Conservation (phyloP, 768 basidiomycete genomes). For the Amanita subjunquillea region DNA sequence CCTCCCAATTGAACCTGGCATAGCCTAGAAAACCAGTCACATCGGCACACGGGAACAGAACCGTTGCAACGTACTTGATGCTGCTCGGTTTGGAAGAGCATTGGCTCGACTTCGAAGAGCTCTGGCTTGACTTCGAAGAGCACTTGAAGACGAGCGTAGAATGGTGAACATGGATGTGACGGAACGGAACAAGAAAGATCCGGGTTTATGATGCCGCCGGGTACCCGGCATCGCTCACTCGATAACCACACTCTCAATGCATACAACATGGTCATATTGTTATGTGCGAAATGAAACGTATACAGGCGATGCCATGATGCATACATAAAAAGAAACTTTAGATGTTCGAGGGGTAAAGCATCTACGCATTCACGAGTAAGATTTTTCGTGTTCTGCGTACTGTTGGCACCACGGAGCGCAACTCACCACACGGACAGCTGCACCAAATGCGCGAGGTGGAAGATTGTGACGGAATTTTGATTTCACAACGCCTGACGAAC, state of each 20-base stretch:
- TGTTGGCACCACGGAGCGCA: background rate
- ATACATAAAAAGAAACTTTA: slow-evolving; percentile 26
- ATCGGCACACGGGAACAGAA: background rate
- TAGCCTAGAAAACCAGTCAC: slow-evolving; percentile 17
- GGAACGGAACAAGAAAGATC: slow-evolving; percentile 12
- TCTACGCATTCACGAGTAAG: slow-evolving; percentile 30
- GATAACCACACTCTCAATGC: slow-evolving; percentile 6
- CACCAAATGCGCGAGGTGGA: slow-evolving; percentile 91
- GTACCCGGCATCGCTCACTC: background rate
- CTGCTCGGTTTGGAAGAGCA: slow-evolving; percentile 14
- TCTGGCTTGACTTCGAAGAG: background rate
- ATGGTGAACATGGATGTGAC: slow-evolving; percentile 1
- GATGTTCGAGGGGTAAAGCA: slow-evolving; percentile 88
- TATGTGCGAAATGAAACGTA: slow-evolving; percentile 23
- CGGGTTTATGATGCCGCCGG: background rate
- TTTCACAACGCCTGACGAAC: slow-evolving; percentile 91
- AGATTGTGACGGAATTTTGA: slow-evolving; percentile 95
- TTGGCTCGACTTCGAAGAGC: background rate
- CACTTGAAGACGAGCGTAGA: background rate
- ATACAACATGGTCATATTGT: slow-evolving; percentile 37
- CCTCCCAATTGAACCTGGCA: slow-evolving; percentile 37
- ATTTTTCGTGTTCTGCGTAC: background rate
- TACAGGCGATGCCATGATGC: slow-evolving; percentile 10
- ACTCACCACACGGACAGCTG: slow-evolving; percentile 82
- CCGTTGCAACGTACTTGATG: slow-evolving; percentile 13